Evolutionary conservation across 345 rosid species (phyloP).

Genomic region (Tarenaya hassleriana): DNA sequence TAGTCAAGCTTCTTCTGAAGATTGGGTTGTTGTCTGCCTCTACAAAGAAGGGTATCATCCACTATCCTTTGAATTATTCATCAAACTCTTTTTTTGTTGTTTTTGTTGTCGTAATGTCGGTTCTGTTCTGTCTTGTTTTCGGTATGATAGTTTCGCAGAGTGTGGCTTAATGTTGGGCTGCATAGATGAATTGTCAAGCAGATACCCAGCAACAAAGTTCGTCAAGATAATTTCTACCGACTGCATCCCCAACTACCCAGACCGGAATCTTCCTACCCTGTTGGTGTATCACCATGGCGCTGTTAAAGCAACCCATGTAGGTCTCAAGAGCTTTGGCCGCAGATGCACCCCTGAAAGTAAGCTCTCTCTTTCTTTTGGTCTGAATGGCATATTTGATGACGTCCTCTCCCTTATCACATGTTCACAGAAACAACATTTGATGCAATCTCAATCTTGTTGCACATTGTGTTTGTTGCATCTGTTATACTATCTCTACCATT

Average conservation of each 20-base stretch:
- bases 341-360: constrained; percentile 92
- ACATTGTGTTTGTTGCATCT: too few species aligned
- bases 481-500: too few species aligned
- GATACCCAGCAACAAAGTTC: constrained; percentile 89
- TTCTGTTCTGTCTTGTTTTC: neutral
- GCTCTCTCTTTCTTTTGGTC: constrained; percentile 10
- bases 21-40: constrained; percentile 89
- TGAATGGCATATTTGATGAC: neutral
- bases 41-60: constrained; percentile 95
- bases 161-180: constrained; percentile 73
- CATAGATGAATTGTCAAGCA: constrained; percentile 71
- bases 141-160: constrained; percentile 46
- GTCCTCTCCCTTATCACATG: too few species aligned
- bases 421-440: too few species aligned
- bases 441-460: too few species aligned
- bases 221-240: constrained; percentile 94
- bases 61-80: neutral
- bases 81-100: too few species aligned
- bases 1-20: constrained; percentile 84
- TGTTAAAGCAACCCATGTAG: constrained; percentile 86
- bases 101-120: constrained; percentile 12
- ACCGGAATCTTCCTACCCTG: constrained; percentile 79
- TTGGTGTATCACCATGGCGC: constrained; percentile 84
- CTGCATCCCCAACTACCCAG: constrained; percentile 93
- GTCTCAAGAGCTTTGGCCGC: constrained; percentile 69